phyloP scores from a whole-genome alignment of 352 stramenopile genomes.

The Phytophthora sojae region DNA sequence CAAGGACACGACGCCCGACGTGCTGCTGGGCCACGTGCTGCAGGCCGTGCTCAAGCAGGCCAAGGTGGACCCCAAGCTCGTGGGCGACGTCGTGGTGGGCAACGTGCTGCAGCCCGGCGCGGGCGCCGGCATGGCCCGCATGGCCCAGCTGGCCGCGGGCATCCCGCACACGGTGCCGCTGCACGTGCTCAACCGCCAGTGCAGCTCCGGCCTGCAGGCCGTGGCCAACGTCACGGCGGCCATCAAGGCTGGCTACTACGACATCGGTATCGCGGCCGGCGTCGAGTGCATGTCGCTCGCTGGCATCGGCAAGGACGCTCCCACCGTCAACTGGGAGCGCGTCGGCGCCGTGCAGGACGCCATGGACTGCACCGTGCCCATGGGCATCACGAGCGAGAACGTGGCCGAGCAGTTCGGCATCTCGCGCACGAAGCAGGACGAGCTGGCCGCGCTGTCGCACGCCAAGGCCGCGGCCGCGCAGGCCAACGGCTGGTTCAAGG shows the following conservation, averaged over 20 bases:
- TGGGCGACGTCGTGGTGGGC: slow-evolving; percentile 86
- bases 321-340: slow-evolving; percentile 70
- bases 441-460: slow-evolving; percentile 80
- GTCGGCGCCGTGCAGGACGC: slow-evolving; percentile 64
- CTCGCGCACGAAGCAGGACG: slow-evolving; percentile 80
- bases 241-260: slow-evolving; percentile 88
- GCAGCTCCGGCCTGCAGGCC: slow-evolving; percentile 87
- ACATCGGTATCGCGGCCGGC: slow-evolving; percentile 86
- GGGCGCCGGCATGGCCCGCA: slow-evolving; percentile 79
- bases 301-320: slow-evolving; percentile 55
- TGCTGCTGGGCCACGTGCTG: slow-evolving; percentile 88
- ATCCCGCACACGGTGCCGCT: slow-evolving; percentile 84
- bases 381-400: slow-evolving; percentile 91
- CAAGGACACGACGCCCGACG: slow-evolving; percentile 93
- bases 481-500: slow-evolving; percentile 84
- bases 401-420: slow-evolving; percentile 84
- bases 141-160: slow-evolving; percentile 78
- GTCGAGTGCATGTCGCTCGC: slow-evolving; percentile 90
- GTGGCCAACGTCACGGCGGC: slow-evolving; percentile 74
- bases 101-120: slow-evolving; percentile 89
- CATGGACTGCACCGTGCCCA: slow-evolving; percentile 86
- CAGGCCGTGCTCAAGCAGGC: slow-evolving; percentile 83
- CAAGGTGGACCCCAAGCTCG: slow-evolving; percentile 78
- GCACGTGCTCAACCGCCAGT: slow-evolving; percentile 88
- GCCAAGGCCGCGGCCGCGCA: slow-evolving; percentile 76